A percentile compares a stretch with the other conserved stretches of the same genome.
Evolutionary conservation across 1,284 basidiomycete species (phyloP).

Genomic region (Phylloporus sp.): DNA sequence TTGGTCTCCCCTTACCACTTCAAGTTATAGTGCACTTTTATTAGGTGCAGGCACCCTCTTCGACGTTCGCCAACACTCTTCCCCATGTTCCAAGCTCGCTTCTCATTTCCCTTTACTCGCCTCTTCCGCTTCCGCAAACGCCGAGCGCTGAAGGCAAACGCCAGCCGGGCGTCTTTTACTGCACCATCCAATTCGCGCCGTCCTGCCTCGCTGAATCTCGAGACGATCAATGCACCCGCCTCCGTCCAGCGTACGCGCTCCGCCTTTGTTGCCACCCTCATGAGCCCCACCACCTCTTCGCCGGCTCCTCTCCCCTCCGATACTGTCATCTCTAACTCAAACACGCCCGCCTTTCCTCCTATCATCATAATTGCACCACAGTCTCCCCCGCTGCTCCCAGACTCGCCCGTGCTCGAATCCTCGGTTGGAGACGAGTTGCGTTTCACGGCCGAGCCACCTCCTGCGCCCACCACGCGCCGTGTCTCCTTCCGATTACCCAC

Average conservation of each 20-base stretch:
- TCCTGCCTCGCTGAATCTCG: not conserved
- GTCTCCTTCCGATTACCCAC: constrained; percentile 14
- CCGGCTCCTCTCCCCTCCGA: not conserved
- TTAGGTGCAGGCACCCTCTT: constrained; percentile 24
- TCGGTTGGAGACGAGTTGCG: not conserved
- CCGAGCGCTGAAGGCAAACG: constrained; percentile 4
- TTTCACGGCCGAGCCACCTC: not conserved
- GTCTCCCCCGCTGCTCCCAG: not conserved
- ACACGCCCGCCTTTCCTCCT: not conserved
- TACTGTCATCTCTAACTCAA: not conserved
- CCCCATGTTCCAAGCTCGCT: constrained; percentile 22
- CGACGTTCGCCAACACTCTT: not conserved
- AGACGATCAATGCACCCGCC: not conserved
- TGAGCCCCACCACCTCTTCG: not conserved
- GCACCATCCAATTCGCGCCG: not conserved
- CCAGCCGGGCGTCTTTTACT: not conserved
- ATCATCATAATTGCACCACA: constrained; percentile 13
- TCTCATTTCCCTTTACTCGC: constrained; percentile 18
- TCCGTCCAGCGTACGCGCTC: not conserved
- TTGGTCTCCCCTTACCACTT: no score
- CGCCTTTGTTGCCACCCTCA: not conserved
- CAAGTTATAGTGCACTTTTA: no score
- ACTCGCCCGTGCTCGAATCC: not conserved
- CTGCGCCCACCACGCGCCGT: not conserved
- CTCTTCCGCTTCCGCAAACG: constrained; percentile 23